Evolutionary conservation across 139 green algal genomes (phyloP), one percentile per base, ranked within the genome.

Genomic region (Haematococcus lacustris): DNA sequence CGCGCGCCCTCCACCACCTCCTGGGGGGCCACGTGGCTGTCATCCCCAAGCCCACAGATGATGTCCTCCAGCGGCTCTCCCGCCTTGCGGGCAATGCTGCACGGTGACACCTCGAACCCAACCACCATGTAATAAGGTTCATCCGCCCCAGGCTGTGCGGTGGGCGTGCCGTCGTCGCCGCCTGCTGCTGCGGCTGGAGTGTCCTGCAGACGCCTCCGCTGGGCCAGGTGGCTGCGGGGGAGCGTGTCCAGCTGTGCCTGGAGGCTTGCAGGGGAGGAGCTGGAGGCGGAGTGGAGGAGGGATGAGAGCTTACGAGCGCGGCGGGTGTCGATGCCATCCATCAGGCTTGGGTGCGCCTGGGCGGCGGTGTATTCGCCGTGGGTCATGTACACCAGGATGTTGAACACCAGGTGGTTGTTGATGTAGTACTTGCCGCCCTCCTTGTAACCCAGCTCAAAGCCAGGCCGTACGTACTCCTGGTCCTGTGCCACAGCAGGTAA

Each of bases 341-440:
- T n/a, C n/a, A n/a, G n/a, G n/a, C n/a, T n/a, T n/a, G n/a, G n/a
- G n/a, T n/a, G n/a, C n/a, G n/a, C n/a, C n/a, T n/a, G n/a, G n/a
- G 80, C 80, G 7, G 73, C 73, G 3, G 66, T 85, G 82, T 86
- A 96, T 79, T 96, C 86, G 2, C 88, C 90, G 66, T 94, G 88
- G 21, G 90, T 92, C 38, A 86, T 71, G 75, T 97, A 93, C 30
- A 97, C 84, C 38, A 97, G 84, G 5, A 98, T 85, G 80, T 93
- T 97, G 85, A 98, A 97, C 79, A 91, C 88, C 33, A 97, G 85
- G 80, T 97, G 92, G 80, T 98, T 98, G 88, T 94, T 92, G 43
- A 98, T 82, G 76, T 88, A 97, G 75, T 89, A 92, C 71, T 85
- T 85, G 40, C 83, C 80, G 5, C 81, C 69, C 21, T 78, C 34